phyloP scores from a whole-genome alignment of 805 yeast species.

The Lachancea kluyveri region DNA sequence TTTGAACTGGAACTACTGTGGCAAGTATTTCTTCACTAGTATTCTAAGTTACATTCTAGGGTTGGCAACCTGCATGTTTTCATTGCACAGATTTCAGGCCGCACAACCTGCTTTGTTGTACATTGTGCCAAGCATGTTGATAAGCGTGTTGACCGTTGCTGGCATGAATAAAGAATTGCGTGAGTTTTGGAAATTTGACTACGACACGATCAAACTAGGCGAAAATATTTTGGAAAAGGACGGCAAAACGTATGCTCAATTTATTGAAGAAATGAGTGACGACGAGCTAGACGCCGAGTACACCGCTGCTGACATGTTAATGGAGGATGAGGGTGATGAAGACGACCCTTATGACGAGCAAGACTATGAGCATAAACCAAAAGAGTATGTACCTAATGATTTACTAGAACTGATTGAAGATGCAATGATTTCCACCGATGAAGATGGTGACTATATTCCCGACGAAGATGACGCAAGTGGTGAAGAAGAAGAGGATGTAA shows the following conservation, averaged over 20 bases:
- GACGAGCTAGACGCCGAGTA: too few relatives aligned
- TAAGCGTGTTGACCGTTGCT: conserved; percentile 33
- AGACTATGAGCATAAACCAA: not conserved
- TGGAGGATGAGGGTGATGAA: not conserved
- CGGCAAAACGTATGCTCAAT: too few relatives aligned
- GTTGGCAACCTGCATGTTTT: conserved; percentile 37
- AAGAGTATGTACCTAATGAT: too few relatives aligned
- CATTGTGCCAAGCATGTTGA: conserved; percentile 44
- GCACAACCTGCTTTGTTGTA: conserved; percentile 70
- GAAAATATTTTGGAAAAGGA: too few relatives aligned
- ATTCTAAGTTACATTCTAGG: conserved; percentile 46
- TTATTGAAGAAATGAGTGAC: too few relatives aligned
- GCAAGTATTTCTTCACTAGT: conserved; percentile 42
- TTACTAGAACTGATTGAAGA: too few relatives aligned
- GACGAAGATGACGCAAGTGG: too few relatives aligned
- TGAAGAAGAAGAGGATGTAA: too few relatives aligned
- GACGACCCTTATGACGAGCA: not conserved
- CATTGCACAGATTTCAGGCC: conserved; percentile 32
- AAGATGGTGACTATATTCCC: too few relatives aligned
- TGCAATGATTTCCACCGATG: too few relatives aligned
- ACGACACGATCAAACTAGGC: conserved; percentile 17
- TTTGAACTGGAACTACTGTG: conserved; percentile 30
- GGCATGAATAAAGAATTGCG: conserved; percentile 37
- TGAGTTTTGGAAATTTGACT: conserved; percentile 35
- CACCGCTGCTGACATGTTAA: too few relatives aligned